phyloP scores from a whole-genome alignment of 805 yeast genomes.

The Lachancea dasiensis region DNA sequence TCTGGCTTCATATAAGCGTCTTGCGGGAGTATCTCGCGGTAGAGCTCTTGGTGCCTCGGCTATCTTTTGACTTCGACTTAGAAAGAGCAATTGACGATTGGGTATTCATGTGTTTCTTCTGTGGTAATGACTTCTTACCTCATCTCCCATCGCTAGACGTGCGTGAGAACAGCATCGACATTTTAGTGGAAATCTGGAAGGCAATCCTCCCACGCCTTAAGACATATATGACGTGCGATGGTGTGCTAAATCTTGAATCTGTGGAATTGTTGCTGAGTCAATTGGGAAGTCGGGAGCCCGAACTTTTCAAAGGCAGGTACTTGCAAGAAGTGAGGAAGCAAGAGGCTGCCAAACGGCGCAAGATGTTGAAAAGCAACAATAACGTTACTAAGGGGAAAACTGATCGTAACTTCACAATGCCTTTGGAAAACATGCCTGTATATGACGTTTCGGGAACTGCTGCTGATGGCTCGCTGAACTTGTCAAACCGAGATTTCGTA shows the following conservation, averaged over 20 bases:
- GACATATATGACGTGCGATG: constrained; percentile 86
- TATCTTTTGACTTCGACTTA: constrained; percentile 72
- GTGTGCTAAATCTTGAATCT: constrained; percentile 64
- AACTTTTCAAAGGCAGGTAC: constrained; percentile 63
- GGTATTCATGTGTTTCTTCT: constrained; percentile 98
- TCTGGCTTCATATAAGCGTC: constrained; percentile 88
- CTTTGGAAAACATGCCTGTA: constrained; percentile 68
- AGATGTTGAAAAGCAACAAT: constrained; percentile 39
- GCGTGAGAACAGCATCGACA: constrained; percentile 88
- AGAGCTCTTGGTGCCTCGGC: constrained; percentile 66
- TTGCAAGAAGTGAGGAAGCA: constrained; percentile 65
- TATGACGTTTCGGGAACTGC: constrained; percentile 69
- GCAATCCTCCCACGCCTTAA: constrained; percentile 55
- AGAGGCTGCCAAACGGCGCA: constrained; percentile 57
- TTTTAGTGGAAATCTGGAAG: constrained; percentile 79
- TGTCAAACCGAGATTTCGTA: constrained; percentile 67
- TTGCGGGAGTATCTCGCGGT: constrained; percentile 81
- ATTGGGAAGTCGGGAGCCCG: constrained; percentile 69
- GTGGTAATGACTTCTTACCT: constrained; percentile 97
- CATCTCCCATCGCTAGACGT: constrained; percentile 93
- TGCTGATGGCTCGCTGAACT: constrained; percentile 59
- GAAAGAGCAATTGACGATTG: constrained; percentile 98
- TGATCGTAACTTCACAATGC: constrained; percentile 67
- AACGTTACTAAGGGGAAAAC: constrained; percentile 58
- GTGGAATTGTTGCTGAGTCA: constrained; percentile 65